A percentile compares a stretch with the other conserved stretches of the same genome.
Conservation (phyloP, 768 basidiomycete genomes). For the Tricholoma matsutake region DNA sequence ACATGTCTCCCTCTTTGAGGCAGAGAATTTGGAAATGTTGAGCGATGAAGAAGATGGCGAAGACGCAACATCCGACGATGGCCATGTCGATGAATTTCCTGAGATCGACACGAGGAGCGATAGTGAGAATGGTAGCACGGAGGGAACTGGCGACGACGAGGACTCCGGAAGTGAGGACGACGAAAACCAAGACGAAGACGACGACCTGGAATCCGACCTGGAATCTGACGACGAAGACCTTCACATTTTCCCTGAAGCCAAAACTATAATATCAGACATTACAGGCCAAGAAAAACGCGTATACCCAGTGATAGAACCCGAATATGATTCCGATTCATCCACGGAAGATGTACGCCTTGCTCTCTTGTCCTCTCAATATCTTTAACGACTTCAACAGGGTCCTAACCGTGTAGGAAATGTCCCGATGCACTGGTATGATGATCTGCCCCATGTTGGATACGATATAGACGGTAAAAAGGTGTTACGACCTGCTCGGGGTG, state of each 20-base stretch:
- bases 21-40: slow-evolving; percentile 61
- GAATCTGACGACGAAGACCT: slow-evolving; percentile 45
- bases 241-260: slow-evolving; percentile 61
- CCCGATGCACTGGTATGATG: slow-evolving; percentile 99
- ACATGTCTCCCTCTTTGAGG: slow-evolving; percentile 31
- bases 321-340: slow-evolving; percentile 89
- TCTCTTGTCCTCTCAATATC: slow-evolving; percentile 5
- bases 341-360: slow-evolving; percentile 75
- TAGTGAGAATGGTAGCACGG: slow-evolving; percentile 39
- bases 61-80: slow-evolving; percentile 50
- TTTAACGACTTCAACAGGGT: slow-evolving; percentile 46
- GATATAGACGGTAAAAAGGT: slow-evolving; percentile 93
- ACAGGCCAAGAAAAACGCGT: slow-evolving; percentile 83
- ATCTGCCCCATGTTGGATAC: slow-evolving; percentile 98
- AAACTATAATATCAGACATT: slow-evolving; percentile 70
- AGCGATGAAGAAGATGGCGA: slow-evolving; percentile 66
- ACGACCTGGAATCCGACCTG: slow-evolving; percentile 26
- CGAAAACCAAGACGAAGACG: slow-evolving; percentile 35
- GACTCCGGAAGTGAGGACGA: slow-evolving; percentile 27
- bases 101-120: slow-evolving; percentile 59
- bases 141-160: slow-evolving; percentile 30
- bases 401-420: slow-evolving; percentile 95
- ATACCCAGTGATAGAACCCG: slow-evolving; percentile 86
- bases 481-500: slow-evolving; percentile 89
- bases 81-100: slow-evolving; percentile 71